phyloP scores from a whole-genome alignment of 140 eudicot species.

The Flaveria floridana region DNA sequence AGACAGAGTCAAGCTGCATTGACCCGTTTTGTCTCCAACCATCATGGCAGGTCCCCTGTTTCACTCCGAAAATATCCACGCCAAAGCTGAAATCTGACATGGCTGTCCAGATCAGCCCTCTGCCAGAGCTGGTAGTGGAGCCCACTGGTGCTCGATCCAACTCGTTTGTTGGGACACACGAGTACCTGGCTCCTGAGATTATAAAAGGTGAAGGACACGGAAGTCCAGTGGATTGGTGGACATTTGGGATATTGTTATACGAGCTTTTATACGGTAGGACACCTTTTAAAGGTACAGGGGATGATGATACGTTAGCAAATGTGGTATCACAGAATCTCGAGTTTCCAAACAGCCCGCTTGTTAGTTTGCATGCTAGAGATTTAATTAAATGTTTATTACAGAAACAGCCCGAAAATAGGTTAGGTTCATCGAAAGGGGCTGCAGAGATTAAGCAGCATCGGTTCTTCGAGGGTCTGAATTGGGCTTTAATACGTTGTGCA shows the following conservation, averaged over 20 bases:
- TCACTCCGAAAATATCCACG: conserved; percentile 53
- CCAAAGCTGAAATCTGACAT: conserved; percentile 50
- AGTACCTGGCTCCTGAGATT: conserved; percentile 91
- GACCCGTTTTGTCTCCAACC: conserved; percentile 84
- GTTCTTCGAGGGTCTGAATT: conserved; percentile 80
- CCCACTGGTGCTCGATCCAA: conserved; percentile 79
- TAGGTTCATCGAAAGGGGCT: conserved; percentile 87
- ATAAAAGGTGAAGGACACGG: conserved; percentile 96
- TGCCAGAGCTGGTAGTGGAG: conserved; percentile 81
- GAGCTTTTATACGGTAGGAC: conserved; percentile 86
- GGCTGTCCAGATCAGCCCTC: conserved; percentile 44
- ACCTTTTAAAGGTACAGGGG: conserved; percentile 71
- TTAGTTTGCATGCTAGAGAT: conserved; percentile 65
- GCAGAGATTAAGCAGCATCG: conserved; percentile 83
- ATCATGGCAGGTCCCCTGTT: conserved; percentile 81
- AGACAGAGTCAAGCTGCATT: conserved; percentile 62
- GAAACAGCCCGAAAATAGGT: conserved; percentile 63
- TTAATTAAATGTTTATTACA: conserved; percentile 55
- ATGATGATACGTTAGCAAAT: conserved; percentile 71
- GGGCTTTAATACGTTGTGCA: conserved; percentile 86
- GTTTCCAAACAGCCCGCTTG: conserved; percentile 62
- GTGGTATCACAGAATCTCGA: conserved; percentile 53
- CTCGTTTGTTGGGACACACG: conserved; percentile 93
- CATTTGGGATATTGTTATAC: conserved; percentile 69
- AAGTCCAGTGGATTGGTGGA: conserved; percentile 98